Evolutionary conservation across 192 early-diverging fungal genomes (phyloP).

Genomic region (Lobosporangium transversale): DNA sequence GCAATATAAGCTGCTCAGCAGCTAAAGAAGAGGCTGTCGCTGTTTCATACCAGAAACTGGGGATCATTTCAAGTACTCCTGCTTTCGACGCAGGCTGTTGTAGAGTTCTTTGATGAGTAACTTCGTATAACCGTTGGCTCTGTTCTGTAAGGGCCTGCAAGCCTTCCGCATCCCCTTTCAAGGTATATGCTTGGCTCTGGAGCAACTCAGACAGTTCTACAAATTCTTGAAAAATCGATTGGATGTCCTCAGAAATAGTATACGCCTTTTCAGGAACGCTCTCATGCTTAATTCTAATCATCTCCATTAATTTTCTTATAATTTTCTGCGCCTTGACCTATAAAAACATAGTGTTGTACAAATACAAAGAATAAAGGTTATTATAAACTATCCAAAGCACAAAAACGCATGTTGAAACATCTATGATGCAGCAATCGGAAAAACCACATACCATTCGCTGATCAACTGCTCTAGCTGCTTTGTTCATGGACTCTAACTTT

Average conservation of each 20-base stretch:
- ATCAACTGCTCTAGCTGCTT: slow-evolving; percentile 16
- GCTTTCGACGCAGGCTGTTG: too few species aligned
- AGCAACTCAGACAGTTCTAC: slow-evolving; percentile 8
- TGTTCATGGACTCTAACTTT: slow-evolving; percentile 17
- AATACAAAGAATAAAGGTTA: neutral
- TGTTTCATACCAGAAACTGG: slow-evolving; percentile 15
- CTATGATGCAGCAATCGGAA: too few species aligned
- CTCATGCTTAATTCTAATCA: slow-evolving; percentile 4
- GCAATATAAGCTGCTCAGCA: slow-evolving; percentile 11
- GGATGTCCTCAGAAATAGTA: slow-evolving; percentile 1
- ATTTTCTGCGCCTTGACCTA: neutral
- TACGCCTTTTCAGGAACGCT: slow-evolving; percentile 1
- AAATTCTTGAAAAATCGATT: slow-evolving; percentile 10
- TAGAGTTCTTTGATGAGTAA: too few species aligned
- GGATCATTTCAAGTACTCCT: too few species aligned
- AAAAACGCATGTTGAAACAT: too few species aligned
- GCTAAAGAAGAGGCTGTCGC: neutral
- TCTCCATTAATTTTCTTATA: slow-evolving; percentile 5
- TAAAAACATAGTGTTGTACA: neutral
- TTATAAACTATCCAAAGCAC: too few species aligned
- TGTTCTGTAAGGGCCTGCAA: neutral
- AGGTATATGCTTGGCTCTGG: neutral
- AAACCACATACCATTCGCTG: slow-evolving; percentile 23
- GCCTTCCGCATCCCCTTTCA: slow-evolving; percentile 3
- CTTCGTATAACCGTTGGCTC: slow-evolving; percentile 4